Base-by-base conservation (phyloP, 225 moss, liverwort and hornwort species). In the Physcomitrium patens region DNA sequence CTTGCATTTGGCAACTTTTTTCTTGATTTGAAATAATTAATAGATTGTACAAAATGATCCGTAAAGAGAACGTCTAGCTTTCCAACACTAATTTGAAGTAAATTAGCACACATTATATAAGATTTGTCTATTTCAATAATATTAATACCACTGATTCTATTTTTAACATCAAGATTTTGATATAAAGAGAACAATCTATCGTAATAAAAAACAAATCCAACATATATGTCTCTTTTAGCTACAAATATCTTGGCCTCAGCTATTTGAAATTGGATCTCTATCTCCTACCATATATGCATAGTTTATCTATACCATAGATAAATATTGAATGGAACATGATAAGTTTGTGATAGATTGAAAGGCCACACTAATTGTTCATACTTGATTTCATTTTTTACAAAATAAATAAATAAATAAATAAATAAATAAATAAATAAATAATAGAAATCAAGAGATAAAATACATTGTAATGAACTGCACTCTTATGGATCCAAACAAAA, bases 321-420 rank as follows among this genome's bases (percentile, higher is more conserved):
- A 49, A 89, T 71, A 76, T 93, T 95, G 64, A 90, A 99, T 24
- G 95, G 91, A 76, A 90, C 82, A 72, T 95, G 88, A 48, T 80
- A 89, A 69, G 51, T 85, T 41, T 84, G 80, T 46, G 89, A 73
- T 22, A 91, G 83, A 67, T 71, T 81, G n/a, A 88, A 91, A 57
- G 95, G 91, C 99, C 99, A 99, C 53, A 99, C 93, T 82, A 99
- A 76, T 75, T 95, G 99, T 87, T 99, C 99, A 78, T 95, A 95
- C 71, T 99, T 95, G 13, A 93, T 95, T 82, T 99, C 99, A 76
- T 99, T 99, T 68, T 95, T 95, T 99, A n/a, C n/a, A n/a, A n/a
- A n/a, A n/a, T n/a, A n/a, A n/a, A n/a, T n/a, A n/a, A n/a, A n/a
- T n/a, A n/a, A n/a, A n/a, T n/a, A n/a, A n/a, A n/a, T n/a, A n/a